phyloP scores from a whole-genome alignment of 345 rosid species.

The Corchorus capsularis region DNA sequence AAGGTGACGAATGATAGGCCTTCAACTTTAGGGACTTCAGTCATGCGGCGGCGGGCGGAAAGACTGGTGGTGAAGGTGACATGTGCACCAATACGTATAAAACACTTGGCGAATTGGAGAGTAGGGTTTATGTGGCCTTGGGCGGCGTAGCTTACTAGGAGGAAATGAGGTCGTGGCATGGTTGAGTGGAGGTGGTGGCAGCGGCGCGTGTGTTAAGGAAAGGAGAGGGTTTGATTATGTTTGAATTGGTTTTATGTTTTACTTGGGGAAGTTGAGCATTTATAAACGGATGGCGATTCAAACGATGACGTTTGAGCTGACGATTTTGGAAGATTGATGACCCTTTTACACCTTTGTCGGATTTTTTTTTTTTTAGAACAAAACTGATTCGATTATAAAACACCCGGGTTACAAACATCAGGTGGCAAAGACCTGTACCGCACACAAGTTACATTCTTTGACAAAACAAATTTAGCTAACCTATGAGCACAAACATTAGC shows the following conservation, averaged over 20 bases:
- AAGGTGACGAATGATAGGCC: slow-evolving; percentile 49
- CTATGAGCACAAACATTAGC: too few relatives aligned
- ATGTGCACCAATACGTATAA: slow-evolving; percentile 43
- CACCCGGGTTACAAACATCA: too few relatives aligned
- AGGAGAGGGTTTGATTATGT: too few relatives aligned
- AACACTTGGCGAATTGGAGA: slow-evolving; percentile 60
- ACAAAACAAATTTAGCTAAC: too few relatives aligned
- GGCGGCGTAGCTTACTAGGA: slow-evolving; percentile 49
- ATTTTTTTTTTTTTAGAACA: too few relatives aligned
- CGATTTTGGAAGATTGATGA: not conserved
- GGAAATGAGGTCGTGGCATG: slow-evolving; percentile 45
- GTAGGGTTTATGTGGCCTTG: slow-evolving; percentile 79
- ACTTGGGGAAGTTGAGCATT: not conserved
- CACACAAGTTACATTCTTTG: too few relatives aligned
- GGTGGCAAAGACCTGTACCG: too few relatives aligned
- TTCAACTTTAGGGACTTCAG: slow-evolving; percentile 24
- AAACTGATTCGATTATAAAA: too few relatives aligned
- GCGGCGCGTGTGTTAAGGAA: not conserved
- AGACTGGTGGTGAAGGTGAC: slow-evolving; percentile 54
- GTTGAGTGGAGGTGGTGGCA: not conserved
- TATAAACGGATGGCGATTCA: not conserved
- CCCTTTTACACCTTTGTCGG: not conserved
- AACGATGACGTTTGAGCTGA: slow-evolving; percentile 10
- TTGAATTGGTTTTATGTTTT: not conserved
- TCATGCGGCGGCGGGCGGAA: slow-evolving; percentile 48